These are phyloP conservation scores for Trametes cingulata DNA, from an alignment of 768 basidiomycete species.

Conservation along the genomic window DNA sequence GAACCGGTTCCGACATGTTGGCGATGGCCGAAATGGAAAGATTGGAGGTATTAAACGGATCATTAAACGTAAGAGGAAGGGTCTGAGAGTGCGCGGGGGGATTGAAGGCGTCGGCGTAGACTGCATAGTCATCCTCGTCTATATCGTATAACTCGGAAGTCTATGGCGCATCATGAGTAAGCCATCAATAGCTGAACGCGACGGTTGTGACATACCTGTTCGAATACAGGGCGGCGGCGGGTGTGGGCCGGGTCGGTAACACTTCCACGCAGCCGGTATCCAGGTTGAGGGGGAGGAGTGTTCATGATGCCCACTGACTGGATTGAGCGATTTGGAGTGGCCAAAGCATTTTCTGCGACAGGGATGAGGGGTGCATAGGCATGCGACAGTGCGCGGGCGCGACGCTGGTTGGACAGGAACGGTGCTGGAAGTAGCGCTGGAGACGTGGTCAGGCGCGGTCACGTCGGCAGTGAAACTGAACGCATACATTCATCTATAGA, in stretches of 20 bases:
- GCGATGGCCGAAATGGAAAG: constrained; percentile 30
- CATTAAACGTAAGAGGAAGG: constrained; percentile 40
- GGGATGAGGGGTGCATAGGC: constrained; percentile 45
- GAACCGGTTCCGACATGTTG: constrained; percentile 35
- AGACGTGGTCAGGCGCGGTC: constrained; percentile 23
- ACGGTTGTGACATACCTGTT: constrained; percentile 38
- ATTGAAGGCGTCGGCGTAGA: constrained; percentile 41
- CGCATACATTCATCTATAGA: constrained; percentile 24
- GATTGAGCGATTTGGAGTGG: constrained; percentile 29
- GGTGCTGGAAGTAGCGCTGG: constrained; percentile 60
- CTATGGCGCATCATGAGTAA: constrained; percentile 28
- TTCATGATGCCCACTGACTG: constrained; percentile 47
- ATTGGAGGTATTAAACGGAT: constrained; percentile 42
- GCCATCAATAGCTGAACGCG: neutral
- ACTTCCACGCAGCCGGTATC: constrained; percentile 67
- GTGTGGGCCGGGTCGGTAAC: constrained; percentile 68
- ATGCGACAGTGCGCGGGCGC: constrained; percentile 56
- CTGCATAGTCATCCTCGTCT: constrained; percentile 67
- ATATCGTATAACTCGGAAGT: constrained; percentile 65
- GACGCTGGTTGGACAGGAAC: constrained; percentile 52
- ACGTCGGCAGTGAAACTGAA: too few species aligned
- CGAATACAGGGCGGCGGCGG: constrained; percentile 42
- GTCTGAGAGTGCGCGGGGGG: constrained; percentile 34
- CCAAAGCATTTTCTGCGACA: constrained; percentile 29
- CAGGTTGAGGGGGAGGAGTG: constrained; percentile 71